Evolutionary conservation across 78 protist species (phyloP).

Genomic region (Pirum gemmata): DNA sequence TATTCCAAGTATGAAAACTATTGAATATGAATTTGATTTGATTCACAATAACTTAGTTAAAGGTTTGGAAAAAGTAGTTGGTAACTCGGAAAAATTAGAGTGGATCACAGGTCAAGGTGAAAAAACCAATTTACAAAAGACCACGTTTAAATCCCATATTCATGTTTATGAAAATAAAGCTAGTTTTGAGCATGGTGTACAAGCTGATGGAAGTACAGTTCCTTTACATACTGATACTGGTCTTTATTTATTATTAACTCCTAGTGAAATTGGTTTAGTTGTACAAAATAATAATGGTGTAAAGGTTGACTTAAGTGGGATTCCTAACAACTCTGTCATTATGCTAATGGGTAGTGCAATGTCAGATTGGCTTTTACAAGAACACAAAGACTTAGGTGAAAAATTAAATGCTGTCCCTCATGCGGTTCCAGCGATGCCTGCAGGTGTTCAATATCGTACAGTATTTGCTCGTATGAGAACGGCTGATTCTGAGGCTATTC

Average conservation of each 20-base stretch:
- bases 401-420: slow-evolving; percentile 16
- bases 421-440: slow-evolving; percentile 34
- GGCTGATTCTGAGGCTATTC: not conserved
- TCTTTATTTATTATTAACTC: slow-evolving; percentile 27
- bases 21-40: slow-evolving; percentile 11
- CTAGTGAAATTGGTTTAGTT: slow-evolving; percentile 6
- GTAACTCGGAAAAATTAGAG: not conserved
- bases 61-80: slow-evolving; percentile 18
- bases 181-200: not conserved
- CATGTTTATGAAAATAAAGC: slow-evolving; percentile 3
- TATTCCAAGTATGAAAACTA: not conserved
- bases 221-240: slow-evolving; percentile 34
- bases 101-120: not conserved
- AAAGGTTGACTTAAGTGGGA: slow-evolving; percentile 25
- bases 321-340: slow-evolving; percentile 17
- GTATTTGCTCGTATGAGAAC: slow-evolving; percentile 32
- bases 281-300: not conserved
- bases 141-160: slow-evolving; percentile 28
- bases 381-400: not conserved
- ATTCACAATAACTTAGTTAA: slow-evolving; percentile 19
- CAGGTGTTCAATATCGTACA: slow-evolving; percentile 19
- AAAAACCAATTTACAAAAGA: not conserved
- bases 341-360: slow-evolving; percentile 37
- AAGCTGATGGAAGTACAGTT: slow-evolving; percentile 8
- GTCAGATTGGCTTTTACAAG: slow-evolving; percentile 24